phyloP scores from a whole-genome alignment of 2,329 filamentous ascomycete genomes.

The Pezicula rhizophila region DNA sequence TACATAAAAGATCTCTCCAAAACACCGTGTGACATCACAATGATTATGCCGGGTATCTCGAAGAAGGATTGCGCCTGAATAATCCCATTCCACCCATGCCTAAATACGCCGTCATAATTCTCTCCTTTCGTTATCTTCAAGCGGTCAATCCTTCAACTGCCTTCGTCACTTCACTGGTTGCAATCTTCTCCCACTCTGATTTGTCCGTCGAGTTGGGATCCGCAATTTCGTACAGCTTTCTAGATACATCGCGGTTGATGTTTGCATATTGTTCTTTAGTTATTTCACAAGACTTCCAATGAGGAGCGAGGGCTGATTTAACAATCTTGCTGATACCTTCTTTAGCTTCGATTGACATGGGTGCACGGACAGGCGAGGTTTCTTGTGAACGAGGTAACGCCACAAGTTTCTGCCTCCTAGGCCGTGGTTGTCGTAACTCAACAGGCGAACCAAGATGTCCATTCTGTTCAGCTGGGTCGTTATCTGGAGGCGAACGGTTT shows the following conservation, averaged over 20 bases:
- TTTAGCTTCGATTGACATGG: conserved; percentile 76
- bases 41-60: conserved; percentile 17
- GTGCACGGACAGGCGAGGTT: conserved; percentile 59
- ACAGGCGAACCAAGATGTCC: conserved; percentile 18
- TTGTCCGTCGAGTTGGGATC: conserved; percentile 47
- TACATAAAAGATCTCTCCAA: background rate
- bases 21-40: conserved; percentile 6
- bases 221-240: conserved; percentile 71
- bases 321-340: conserved; percentile 86
- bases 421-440: conserved; percentile 25
- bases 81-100: conserved; percentile 7
- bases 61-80: conserved; percentile 12
- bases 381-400: conserved; percentile 38
- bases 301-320: conserved; percentile 69
- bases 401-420: conserved; percentile 21
- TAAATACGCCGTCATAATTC: conserved; percentile 8
- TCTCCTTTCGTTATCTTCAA: conserved; percentile 25
- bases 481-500: conserved; percentile 40
- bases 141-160: conserved; percentile 57
- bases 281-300: conserved; percentile 70
- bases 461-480: conserved; percentile 16
- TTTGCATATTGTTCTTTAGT: conserved; percentile 85
- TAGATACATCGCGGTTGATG: conserved; percentile 86
- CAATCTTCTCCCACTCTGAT: conserved; percentile 69
- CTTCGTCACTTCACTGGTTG: conserved; percentile 69